Evolutionary conservation across 228 moss, liverwort and hornwort genomes (phyloP).

Genomic region (Sphagnum magellanicum): DNA sequence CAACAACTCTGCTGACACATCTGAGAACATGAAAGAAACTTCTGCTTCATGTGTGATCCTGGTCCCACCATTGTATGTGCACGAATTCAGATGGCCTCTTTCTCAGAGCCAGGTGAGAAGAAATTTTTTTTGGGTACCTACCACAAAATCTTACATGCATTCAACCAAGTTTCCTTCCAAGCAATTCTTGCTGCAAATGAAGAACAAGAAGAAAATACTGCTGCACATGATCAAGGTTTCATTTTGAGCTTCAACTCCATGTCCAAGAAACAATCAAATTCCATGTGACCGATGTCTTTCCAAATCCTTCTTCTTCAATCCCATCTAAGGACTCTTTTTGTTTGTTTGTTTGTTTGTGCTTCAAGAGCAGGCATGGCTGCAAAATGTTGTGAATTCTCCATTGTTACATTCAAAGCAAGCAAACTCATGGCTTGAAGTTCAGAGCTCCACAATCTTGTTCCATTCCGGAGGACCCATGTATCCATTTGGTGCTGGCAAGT

Average conservation of each 20-base stretch:
- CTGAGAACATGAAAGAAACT: conserved; percentile 11
- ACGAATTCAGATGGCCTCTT: conserved; percentile 34
- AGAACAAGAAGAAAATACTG: not conserved
- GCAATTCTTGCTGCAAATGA: not conserved
- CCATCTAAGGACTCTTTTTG: not conserved
- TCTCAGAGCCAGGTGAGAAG: conserved; percentile 29
- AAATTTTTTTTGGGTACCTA: not conserved
- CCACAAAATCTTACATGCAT: not conserved
- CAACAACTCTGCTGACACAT: conserved; percentile 1
- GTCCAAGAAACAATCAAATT: no score
- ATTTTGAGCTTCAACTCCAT: no score
- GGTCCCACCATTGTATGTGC: conserved; percentile 18
- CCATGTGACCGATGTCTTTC: no score
- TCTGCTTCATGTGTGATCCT: conserved; percentile 13
- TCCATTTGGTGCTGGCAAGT: conserved; percentile 41
- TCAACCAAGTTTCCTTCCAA: not conserved
- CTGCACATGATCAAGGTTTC: not conserved
- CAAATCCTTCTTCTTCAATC: no score
- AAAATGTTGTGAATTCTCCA: conserved; percentile 58
- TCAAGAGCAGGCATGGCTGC: conserved; percentile 37
- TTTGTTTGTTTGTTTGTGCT: not conserved
- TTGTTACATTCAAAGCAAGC: conserved; percentile 31
- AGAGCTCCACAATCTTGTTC: conserved; percentile 31
- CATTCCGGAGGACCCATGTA: conserved; percentile 47
- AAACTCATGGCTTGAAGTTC: conserved; percentile 28